Base-by-base conservation (phyloP, 768 basidiomycete genomes). In the Suillus alpinus region DNA sequence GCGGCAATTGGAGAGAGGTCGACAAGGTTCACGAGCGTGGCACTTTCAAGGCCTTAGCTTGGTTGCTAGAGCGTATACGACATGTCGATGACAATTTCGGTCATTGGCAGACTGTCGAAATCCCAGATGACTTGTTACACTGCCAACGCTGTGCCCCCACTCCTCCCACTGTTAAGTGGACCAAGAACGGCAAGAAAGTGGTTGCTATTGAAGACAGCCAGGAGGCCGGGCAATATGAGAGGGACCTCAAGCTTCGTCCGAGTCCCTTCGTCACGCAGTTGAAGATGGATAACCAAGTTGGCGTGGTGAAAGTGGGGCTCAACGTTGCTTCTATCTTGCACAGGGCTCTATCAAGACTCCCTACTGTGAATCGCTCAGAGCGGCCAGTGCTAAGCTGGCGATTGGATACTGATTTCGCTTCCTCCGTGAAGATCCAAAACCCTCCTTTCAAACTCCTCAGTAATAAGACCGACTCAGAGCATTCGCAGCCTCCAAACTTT, bases 171-270 rank as follows among this genome's bases (percentile, higher is more conserved):
- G 73, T 95, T 49, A 81, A 84, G 26, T 98, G 94, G 94, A 78
- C 80, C 12, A 84, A 82, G 64, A 74, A 76, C 6, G 83, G 81
- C 44, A 87, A 85, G 67, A 80, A 76, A 56, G 77, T 87, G 18
- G 72, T 83, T 23, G 86, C 93, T 0, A 77, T 94, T 36, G 95
- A 98, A 68, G 92, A 97, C 67, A 83, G 91, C 18, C 78, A 86
- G 12, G 86, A 96, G 69, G 95, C 95, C 46, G 94, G 94, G 6
- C 83, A 87, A 68, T 97, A 93, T 69, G 95, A 98, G 70, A 86
- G 92, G 57, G 83, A 88, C 23, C 79, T 98, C 59, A 98, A 98
- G 76, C 80, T 83, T 59, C 86, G 95, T 20, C 95, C 95, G 0
- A 85, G 80, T 50, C 88, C 95, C 0, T 94, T 97, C 70, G 83